phyloP scores from a whole-genome alignment of 768 basidiomycete species.

The Lentinula boryana region DNA sequence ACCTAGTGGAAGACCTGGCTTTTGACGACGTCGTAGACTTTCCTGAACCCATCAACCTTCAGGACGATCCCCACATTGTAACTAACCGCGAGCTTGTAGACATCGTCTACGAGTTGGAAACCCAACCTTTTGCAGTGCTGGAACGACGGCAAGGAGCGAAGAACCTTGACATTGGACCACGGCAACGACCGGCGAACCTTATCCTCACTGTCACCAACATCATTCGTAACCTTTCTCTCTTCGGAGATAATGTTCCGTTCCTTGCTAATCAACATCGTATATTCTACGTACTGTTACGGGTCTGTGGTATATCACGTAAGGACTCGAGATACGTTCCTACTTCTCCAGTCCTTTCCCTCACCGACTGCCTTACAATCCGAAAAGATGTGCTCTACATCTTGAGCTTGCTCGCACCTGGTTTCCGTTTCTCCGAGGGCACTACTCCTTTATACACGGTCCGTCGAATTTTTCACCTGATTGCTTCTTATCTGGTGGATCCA shows the following conservation, averaged over 20 bases:
- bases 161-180: slow-evolving; percentile 45
- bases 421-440: slow-evolving; percentile 37
- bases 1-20: slow-evolving; percentile 78
- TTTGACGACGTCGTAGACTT: slow-evolving; percentile 46
- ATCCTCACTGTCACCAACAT: slow-evolving; percentile 71
- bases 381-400: slow-evolving; percentile 74
- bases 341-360: slow-evolving; percentile 58
- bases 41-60: slow-evolving; percentile 15
- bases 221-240: slow-evolving; percentile 79
- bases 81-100: slow-evolving; percentile 66
- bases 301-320: slow-evolving; percentile 47
- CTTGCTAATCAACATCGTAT: slow-evolving; percentile 61
- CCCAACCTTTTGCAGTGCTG: slow-evolving; percentile 54
- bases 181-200: slow-evolving; percentile 62
- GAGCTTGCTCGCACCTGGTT: slow-evolving; percentile 47
- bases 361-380: slow-evolving; percentile 67
- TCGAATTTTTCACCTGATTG: slow-evolving; percentile 58
- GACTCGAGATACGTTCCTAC: slow-evolving; percentile 32
- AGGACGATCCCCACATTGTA: slow-evolving; percentile 31
- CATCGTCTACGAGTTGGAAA: slow-evolving; percentile 50
- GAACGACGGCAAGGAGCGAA: slow-evolving; percentile 41
- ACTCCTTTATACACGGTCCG: slow-evolving; percentile 41
- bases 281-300: slow-evolving; percentile 59
- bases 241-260: slow-evolving; percentile 63
- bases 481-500: slow-evolving; percentile 73